Percentiles rank a stretch among this genome's conserved stretches.
Conservation (phyloP, 345 rosid genomes). For the Corchorus olitorius region DNA sequence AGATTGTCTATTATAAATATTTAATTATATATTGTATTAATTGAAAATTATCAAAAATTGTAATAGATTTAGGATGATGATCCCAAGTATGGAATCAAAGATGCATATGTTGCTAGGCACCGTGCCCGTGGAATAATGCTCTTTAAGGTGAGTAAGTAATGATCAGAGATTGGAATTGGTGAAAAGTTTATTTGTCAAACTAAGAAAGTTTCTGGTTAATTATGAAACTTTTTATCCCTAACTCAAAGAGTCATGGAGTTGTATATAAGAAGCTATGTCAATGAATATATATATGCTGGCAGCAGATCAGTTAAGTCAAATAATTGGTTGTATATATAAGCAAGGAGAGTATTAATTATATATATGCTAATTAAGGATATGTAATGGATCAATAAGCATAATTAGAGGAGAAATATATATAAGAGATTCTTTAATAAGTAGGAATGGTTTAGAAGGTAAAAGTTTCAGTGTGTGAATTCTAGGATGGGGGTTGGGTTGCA, state of each 20-base stretch:
- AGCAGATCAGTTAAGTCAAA: not conserved
- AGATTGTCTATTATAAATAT: not conserved
- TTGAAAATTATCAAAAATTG: not conserved
- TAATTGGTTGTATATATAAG: not conserved
- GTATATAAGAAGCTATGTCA: not conserved
- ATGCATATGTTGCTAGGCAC: too few relatives aligned
- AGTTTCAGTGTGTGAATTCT: too few relatives aligned
- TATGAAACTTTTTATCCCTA: not conserved
- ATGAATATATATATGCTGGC: not conserved
- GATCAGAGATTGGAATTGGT: too few relatives aligned
- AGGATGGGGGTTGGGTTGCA: not conserved
- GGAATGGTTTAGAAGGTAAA: not conserved
- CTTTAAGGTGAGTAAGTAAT: too few relatives aligned
- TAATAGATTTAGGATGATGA: not conserved
- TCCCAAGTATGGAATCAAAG: not conserved
- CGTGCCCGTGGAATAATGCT: too few relatives aligned
- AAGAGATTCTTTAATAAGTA: not conserved
- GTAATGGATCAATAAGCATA: not conserved
- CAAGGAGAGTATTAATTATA: not conserved
- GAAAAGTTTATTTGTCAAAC: too few relatives aligned
- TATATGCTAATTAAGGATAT: not conserved
- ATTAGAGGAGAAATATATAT: not conserved
- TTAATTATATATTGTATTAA: not conserved
- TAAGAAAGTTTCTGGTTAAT: not conserved
- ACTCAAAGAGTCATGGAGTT: not conserved